These are phyloP conservation scores for Teunomyces funiuensis DNA, from an alignment of 805 yeast species.

Conservation along the genomic window DNA sequence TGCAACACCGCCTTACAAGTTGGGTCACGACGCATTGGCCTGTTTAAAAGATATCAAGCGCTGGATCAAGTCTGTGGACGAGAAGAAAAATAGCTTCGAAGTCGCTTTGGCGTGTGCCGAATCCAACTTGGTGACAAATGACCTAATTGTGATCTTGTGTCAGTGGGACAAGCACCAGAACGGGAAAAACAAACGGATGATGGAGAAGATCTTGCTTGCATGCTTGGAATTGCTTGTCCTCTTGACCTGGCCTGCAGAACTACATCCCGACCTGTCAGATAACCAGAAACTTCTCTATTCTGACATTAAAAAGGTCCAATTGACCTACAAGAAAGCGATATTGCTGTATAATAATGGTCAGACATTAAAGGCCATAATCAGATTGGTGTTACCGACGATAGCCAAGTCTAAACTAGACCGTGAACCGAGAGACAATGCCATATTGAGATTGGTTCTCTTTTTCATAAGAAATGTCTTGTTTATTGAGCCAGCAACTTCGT, in stretches of 20 bases:
- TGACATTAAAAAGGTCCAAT: slow-evolving; percentile 64
- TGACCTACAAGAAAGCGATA: slow-evolving; percentile 67
- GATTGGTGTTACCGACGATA: slow-evolving; percentile 65
- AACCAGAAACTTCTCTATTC: slow-evolving; percentile 59
- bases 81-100: slow-evolving; percentile 62
- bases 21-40: slow-evolving; percentile 86
- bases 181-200: slow-evolving; percentile 26
- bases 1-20: slow-evolving; percentile 57
- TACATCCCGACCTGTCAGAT: slow-evolving; percentile 57
- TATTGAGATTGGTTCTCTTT: slow-evolving; percentile 67
- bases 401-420: slow-evolving; percentile 54
- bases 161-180: slow-evolving; percentile 59
- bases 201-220: slow-evolving; percentile 66
- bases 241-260: slow-evolving; percentile 80
- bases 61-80: slow-evolving; percentile 87
- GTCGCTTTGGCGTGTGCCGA: slow-evolving; percentile 89
- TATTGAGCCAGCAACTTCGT: slow-evolving; percentile 67
- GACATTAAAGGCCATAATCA: slow-evolving; percentile 65
- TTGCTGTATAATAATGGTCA: slow-evolving; percentile 58
- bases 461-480: slow-evolving; percentile 76
- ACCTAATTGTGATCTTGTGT: slow-evolving; percentile 69
- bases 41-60: slow-evolving; percentile 84
- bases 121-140: slow-evolving; percentile 68
- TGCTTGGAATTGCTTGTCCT: slow-evolving; percentile 79
- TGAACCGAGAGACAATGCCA: slow-evolving; percentile 66